phyloP scores from a whole-genome alignment of 192 early-diverging fungal species.

The Backusella australiensis region DNA sequence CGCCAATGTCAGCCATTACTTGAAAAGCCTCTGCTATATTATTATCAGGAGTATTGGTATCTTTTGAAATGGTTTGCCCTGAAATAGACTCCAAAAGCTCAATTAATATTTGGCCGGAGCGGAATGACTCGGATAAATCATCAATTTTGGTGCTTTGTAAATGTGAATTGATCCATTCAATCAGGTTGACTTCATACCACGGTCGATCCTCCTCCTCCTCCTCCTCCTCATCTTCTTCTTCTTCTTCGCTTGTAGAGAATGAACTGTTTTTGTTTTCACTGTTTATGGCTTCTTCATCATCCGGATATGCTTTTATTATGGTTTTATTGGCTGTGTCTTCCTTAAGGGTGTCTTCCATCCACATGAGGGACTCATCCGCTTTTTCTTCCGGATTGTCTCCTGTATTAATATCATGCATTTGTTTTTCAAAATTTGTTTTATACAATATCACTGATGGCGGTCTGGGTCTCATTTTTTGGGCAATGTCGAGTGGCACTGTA shows the following conservation, averaged over 20 bases:
- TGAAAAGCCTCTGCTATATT: not conserved
- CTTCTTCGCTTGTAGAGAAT: not conserved
- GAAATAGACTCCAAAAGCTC: not conserved
- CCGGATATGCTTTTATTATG: not conserved
- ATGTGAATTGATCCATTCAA: not conserved
- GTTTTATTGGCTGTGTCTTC: not conserved
- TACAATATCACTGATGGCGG: slow-evolving; percentile 9
- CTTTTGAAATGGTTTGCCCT: not conserved
- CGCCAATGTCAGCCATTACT: not conserved
- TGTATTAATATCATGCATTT: not conserved
- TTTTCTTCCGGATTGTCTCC: not conserved
- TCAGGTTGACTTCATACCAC: not conserved
- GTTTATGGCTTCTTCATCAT: not conserved
- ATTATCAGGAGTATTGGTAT: not conserved
- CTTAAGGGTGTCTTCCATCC: not conserved
- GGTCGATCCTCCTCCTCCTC: not conserved
- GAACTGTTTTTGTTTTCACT: not conserved
- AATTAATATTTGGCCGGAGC: not conserved
- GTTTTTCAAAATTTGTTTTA: not conserved
- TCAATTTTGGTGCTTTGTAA: not conserved
- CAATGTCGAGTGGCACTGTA: slow-evolving; percentile 50
- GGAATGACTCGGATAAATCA: not conserved
- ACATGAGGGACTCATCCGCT: not conserved
- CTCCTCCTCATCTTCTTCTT: not conserved
- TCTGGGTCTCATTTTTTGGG: slow-evolving; percentile 45